Conservation (phyloP, 2,329 filamentous ascomycete genomes). For the Talaromyces sp. region DNA sequence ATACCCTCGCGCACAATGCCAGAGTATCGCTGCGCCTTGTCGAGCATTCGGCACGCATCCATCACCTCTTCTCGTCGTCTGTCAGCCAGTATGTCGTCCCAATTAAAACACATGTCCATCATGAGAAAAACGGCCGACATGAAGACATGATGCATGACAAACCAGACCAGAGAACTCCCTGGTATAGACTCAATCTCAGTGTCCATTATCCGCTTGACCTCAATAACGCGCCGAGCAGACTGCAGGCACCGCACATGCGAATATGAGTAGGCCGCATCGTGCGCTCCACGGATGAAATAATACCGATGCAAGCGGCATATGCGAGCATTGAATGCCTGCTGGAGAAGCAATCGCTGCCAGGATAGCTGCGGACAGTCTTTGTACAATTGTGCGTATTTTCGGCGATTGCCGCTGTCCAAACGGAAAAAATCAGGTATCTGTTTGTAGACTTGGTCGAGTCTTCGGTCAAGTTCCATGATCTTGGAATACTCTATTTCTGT, state of each 20-base stretch:
- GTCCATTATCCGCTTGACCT: slow-evolving; percentile 30
- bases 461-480: slow-evolving; percentile 33
- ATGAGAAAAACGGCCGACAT: slow-evolving; percentile 34
- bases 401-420: slow-evolving; percentile 25
- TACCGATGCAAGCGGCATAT: slow-evolving; percentile 35
- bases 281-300: slow-evolving; percentile 33
- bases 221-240: slow-evolving; percentile 33
- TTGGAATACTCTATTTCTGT: slow-evolving; percentile 28
- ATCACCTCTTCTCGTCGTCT: slow-evolving; percentile 31
- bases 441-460: slow-evolving; percentile 24
- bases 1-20: slow-evolving; percentile 27
- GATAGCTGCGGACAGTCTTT: slow-evolving; percentile 22
- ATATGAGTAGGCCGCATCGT: slow-evolving; percentile 30
- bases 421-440: slow-evolving; percentile 33
- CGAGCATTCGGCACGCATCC: slow-evolving; percentile 32
- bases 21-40: slow-evolving; percentile 28
- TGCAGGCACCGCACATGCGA: slow-evolving; percentile 33
- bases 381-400: slow-evolving; percentile 23
- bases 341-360: slow-evolving; percentile 30
- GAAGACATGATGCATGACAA: slow-evolving; percentile 35
- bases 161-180: slow-evolving; percentile 24
- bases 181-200: slow-evolving; percentile 19
- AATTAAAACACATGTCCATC: slow-evolving; percentile 37
- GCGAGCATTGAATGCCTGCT: slow-evolving; percentile 30
- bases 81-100: slow-evolving; percentile 30